Percentiles rank a stretch among this genome's conserved stretches.
phyloP scores from a whole-genome alignment of 2,329 filamentous ascomycete species.

The Shiraia sp. region DNA sequence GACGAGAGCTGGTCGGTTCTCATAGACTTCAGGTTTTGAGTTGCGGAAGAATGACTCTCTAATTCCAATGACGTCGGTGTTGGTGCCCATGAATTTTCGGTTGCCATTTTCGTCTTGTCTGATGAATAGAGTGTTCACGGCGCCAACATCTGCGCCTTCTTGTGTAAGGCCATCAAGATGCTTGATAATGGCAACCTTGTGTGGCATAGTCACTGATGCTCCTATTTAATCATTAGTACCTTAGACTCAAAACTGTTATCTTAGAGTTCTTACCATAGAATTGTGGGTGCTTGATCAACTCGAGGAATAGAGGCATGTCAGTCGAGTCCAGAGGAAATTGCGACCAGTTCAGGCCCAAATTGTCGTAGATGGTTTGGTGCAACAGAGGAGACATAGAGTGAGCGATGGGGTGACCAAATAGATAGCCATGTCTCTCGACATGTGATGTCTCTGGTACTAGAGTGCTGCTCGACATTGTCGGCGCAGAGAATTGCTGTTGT shows the following conservation, averaged over 20 bases:
- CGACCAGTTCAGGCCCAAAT: conserved; percentile 56
- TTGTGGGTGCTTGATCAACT: conserved; percentile 58
- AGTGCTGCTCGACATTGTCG: conserved; percentile 19
- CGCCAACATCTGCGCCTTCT: conserved; percentile 73
- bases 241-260: neutral
- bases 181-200: conserved; percentile 76
- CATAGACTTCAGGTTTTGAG: conserved; percentile 53
- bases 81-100: conserved; percentile 69
- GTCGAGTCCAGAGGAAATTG: conserved; percentile 55
- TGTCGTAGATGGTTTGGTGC: conserved; percentile 58
- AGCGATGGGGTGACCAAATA: conserved; percentile 61
- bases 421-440: conserved; percentile 55
- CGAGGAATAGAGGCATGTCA: conserved; percentile 50
- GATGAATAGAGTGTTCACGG: conserved; percentile 79
- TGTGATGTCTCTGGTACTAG: conserved; percentile 16
- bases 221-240: conserved; percentile 47
- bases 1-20: conserved; percentile 68
- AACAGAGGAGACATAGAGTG: conserved; percentile 61
- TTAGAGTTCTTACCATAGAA: conserved; percentile 60
- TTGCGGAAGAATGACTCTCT: conserved; percentile 67
- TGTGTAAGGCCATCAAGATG: conserved; percentile 74
- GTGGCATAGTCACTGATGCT: conserved; percentile 79
- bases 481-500: neutral
- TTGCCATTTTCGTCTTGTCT: conserved; percentile 53
- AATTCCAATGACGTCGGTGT: conserved; percentile 81